Evolutionary conservation across 768 basidiomycete species (phyloP), one percentile per base, ranked within the genome.

Genomic region (Lyophyllum decastes): DNA sequence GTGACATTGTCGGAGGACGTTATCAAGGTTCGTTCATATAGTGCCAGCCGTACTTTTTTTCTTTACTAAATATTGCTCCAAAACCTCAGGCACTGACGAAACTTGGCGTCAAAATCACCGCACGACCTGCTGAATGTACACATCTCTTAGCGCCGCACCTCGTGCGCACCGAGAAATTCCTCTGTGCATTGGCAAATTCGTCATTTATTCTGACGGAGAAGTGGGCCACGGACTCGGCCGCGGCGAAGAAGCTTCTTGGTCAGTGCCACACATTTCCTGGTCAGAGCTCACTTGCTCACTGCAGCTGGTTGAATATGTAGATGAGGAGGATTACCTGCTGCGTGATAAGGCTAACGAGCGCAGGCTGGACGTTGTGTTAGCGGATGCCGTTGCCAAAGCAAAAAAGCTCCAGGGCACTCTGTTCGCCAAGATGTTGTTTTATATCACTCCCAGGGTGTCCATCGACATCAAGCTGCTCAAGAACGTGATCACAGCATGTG

Each of bases 151-250:
- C 85, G 10, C 82, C 80, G 33, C 76, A 78, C 25, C 76, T 95
- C 24, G 84, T 88, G 5, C 83, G 94, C 4, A 96, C 95, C 1
- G 90, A 94, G 67, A 97, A 96, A 69, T 90, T 96, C 67, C 77
- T 97, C 0, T 86, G 86, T 63, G 92, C 91, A 0, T 74, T 96
- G 62, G 78, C 89, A 0, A 71, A 71, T 0, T 83, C 81, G 0
- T 87, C 90, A 0, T 78, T 76, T 59, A 76, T 95, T 47, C 72
- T 97, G 21, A 82, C 78, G 2, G 78, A 80, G 52, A 74, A 82
- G 33, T 97, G 94, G 95, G 81, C 89, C 4, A 75, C 69, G 5
- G 80, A 81, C 0, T 89, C 84, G 11, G 80, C 82, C 3, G 77
- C 76, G 27, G 78, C 78, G 7, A 83, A 81, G 43, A 76, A 73